Evolutionary conservation across 345 rosid genomes (phyloP).

Genomic region (Hevea brasiliensis): DNA sequence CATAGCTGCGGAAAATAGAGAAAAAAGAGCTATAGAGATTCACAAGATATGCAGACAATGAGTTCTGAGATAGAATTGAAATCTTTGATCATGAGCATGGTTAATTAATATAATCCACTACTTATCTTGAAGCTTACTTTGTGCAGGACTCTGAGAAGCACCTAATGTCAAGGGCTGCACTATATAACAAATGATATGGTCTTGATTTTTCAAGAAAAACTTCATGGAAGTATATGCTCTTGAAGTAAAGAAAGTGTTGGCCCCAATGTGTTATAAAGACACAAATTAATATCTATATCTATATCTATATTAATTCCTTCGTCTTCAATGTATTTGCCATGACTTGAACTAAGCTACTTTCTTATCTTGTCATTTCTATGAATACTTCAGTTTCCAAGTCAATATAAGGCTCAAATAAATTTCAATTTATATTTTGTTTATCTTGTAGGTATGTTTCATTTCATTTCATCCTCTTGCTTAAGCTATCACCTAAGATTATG

Average conservation of each 20-base stretch:
- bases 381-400: too few species aligned
- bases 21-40: too few species aligned
- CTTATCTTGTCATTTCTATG: too few species aligned
- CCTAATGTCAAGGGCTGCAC: conserved; percentile 40
- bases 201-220: conserved; percentile 20
- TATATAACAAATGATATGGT: conserved; percentile 40
- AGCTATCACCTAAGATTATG: too few species aligned
- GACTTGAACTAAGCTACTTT: conserved; percentile 13
- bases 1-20: too few species aligned
- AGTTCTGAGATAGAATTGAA: neutral
- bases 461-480: too few species aligned
- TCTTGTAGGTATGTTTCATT: too few species aligned
- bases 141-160: conserved; percentile 48
- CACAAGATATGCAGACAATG: neutral
- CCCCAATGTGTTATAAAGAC: conserved; percentile 22
- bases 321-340: conserved; percentile 18
- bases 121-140: neutral
- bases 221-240: conserved; percentile 12
- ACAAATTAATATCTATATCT: neutral
- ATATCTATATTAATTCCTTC: neutral
- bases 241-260: conserved; percentile 7
- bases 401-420: too few species aligned
- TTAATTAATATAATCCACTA: neutral
- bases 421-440: too few species aligned
- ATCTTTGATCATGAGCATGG: neutral